Conservation (phyloP, 768 basidiomycete genomes). For the Rhizopogon vinicolor region DNA sequence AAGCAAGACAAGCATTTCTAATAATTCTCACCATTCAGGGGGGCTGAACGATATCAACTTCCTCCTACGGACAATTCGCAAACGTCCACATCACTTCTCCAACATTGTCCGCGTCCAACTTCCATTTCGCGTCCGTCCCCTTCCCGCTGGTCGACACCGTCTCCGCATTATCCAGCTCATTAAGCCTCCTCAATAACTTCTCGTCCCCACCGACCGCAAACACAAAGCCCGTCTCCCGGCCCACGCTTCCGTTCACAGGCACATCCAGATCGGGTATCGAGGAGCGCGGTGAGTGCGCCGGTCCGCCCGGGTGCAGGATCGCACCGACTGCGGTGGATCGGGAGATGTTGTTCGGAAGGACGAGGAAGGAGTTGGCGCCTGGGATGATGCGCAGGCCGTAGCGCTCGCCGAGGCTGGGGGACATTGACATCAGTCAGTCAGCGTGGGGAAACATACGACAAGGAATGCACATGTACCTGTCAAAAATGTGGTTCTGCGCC, state of each 20-base stretch:
- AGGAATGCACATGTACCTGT: conserved; percentile 38
- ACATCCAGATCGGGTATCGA: conserved; percentile 23
- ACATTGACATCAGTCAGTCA: not conserved
- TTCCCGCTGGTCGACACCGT: conserved; percentile 66
- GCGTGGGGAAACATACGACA: not conserved
- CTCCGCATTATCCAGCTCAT: conserved; percentile 68
- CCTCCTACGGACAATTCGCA: conserved; percentile 7
- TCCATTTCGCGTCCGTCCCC: conserved; percentile 81
- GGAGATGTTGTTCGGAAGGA: conserved; percentile 79
- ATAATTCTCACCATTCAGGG: too few species aligned
- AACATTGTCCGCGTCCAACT: conserved; percentile 34
- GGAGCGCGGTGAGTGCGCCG: conserved; percentile 29
- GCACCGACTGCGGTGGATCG: conserved; percentile 80
- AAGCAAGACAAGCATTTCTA: too few species aligned
- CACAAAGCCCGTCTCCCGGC: conserved; percentile 51
- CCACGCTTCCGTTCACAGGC: conserved; percentile 28
- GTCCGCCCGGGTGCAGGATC: conserved; percentile 65
- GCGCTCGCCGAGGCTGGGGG: conserved; percentile 65
- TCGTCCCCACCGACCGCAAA: conserved; percentile 73
- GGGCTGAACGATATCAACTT: too few species aligned
- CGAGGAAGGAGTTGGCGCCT: conserved; percentile 73
- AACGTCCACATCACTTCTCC: conserved; percentile 30
- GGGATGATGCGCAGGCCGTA: conserved; percentile 84
- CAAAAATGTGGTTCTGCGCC: conserved; percentile 90
- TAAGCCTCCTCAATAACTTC: conserved; percentile 69